Evolutionary conservation across 345 rosid genomes (phyloP), one percentile per base, ranked within the genome.

Genomic region (Barbarea vulgaris): DNA sequence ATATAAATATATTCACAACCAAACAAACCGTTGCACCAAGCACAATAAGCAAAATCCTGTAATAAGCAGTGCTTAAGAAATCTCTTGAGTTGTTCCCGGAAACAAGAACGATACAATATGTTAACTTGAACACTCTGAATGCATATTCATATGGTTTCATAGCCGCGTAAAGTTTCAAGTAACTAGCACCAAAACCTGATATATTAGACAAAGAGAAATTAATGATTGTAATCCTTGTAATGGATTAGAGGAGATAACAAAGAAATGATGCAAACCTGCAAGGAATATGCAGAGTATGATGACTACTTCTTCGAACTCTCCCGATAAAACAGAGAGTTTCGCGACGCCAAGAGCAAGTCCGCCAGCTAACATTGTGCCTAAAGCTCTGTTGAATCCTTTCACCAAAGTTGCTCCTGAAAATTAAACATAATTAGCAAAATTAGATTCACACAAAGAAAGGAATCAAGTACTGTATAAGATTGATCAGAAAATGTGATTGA

Each of bases 301-400:
- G 63, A 85, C 18, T 50, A 68, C 79, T 80, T 89, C 94, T 58
- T 84, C 80, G 22, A 79, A 84, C 5, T 57, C 54, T 67, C 97
- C 94, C 0, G 82, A 69, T n/a, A 41, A 50, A 8, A 74, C 3
- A 19, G 87, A 77, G 27, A 91, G 64, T 70, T 86, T 86, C 0
- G 94, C 93, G n/a, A 86, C 73, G 58, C 91, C 97, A 27, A 91
- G 84, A 64, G 94, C 87, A 63, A 91, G 87, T 25, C 82, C 84
- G 19, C 91, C 97, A 11, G 94, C 94, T 9, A 87, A 82, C 22
- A 91, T 41, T 48, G 97, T 91, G 54, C 97, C 94, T 37, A 91
- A 6, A 22, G 87, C 97, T 22, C 97, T 86, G 74, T 91, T 91
- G 66, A 91, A 87, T 42, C 97, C 97, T 72, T 89, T 91, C 75